phyloP scores from a whole-genome alignment of 495 filamentous ascomycete genomes.

The Parathielavia hyrcaniae region DNA sequence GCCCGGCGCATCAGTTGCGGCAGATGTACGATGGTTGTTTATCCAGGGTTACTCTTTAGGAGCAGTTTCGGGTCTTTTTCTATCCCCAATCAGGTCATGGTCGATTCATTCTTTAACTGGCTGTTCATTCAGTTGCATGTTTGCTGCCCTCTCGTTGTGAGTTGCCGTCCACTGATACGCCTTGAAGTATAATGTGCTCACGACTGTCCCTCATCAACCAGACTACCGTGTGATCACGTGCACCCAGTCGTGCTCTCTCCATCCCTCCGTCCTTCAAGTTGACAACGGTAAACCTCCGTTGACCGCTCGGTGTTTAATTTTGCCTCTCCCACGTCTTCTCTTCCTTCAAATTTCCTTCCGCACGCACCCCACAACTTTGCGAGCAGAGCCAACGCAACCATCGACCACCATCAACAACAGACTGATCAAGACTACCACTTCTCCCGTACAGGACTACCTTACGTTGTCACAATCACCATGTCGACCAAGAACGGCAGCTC shows the following conservation, averaged over 20 bases:
- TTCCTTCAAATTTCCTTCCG: too few species aligned
- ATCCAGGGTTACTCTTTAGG: background rate
- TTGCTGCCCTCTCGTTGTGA: background rate
- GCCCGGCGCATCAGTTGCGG: background rate
- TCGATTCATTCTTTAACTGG: too few species aligned
- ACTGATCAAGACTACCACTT: background rate
- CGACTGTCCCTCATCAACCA: background rate
- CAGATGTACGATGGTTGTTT: slow-evolving; percentile 1
- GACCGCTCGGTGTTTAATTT: background rate
- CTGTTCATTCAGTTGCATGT: too few species aligned
- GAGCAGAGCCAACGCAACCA: too few species aligned
- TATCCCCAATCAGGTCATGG: background rate
- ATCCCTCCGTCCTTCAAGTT: background rate
- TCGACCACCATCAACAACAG: too few species aligned
- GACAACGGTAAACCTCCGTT: background rate
- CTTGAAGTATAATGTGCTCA: background rate
- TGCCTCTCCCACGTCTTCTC: background rate
- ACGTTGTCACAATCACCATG: background rate
- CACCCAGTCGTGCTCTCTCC: background rate
- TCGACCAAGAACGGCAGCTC: background rate
- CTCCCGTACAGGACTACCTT: background rate
- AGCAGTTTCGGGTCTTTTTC: slow-evolving; percentile 1
- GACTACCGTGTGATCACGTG: background rate
- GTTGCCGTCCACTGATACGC: background rate
- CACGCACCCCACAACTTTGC: too few species aligned